Base-by-base conservation (phyloP, 345 rosid species). In the Aquilaria yunnanensis region DNA sequence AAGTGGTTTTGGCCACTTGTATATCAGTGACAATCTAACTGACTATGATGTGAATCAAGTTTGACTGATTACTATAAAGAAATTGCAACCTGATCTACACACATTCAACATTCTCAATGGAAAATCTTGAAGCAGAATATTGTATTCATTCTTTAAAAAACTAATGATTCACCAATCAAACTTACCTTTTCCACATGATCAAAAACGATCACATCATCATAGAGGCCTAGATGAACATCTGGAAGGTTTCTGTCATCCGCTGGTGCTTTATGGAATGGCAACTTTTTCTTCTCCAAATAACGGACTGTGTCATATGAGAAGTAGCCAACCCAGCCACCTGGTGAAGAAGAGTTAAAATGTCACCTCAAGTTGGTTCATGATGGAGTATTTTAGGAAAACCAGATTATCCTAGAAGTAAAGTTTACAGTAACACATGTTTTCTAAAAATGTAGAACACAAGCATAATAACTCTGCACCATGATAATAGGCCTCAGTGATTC, bases 301-400 rank as follows among this genome's bases (percentile, higher is more conserved):
- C 97, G 83, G 66, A 93, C 92, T 0, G 98, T 93, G 68, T 93
- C 98, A 73, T 93, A 93, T 3, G 97, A 93, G 66, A 93, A 90
- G 67, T 85, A 93, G 41, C 97, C 98, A 47, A 90, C 98, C 97
- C 98, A 90, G 4, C 98, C 98, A 77, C 96, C 97, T 93, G 70
- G 23, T 16, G 23, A 16, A 16, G 23, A 16, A 16, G 23, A 16
- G 23, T 16, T 16, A 57, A 32, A 14, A 69, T 16, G 47, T 32
- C 62, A 56, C 33, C 14, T 60, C 12, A 14, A 66, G 13, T 14
- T 23, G 13, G 32, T 30, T 3, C 41, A 34, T 34, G 6, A 34
- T 6, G 41, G 41, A 34, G 23, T 3, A 51, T 12, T 51, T 51
- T 12, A 51, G 23, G 5, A 12, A 51, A 51, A 51, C 14, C 54